phyloP scores from a whole-genome alignment of 345 rosid genomes.

The Eucalyptus cloeziana region DNA sequence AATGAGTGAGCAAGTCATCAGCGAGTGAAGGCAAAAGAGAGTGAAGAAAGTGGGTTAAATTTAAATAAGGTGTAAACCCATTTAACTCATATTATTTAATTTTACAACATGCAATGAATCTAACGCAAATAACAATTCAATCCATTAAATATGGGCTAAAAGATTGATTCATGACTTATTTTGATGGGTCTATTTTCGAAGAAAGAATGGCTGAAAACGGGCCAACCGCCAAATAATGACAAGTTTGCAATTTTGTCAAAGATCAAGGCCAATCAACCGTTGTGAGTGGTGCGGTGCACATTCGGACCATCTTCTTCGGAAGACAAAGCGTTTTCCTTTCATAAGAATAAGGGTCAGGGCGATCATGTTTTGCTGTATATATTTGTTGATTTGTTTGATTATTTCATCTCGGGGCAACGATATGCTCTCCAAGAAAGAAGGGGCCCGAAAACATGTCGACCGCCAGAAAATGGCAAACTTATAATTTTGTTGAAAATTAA shows the following conservation, averaged over 20 bases:
- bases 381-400: neutral
- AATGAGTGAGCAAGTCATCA: rapidly evolving
- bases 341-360: neutral
- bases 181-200: rapidly evolving
- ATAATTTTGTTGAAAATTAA: neutral
- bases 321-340: neutral
- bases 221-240: rapidly evolving
- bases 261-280: neutral
- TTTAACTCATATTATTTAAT: neutral
- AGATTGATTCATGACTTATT: neutral
- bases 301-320: neutral
- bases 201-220: rapidly evolving
- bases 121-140: no score
- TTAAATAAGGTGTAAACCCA: rapidly evolving
- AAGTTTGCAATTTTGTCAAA: neutral
- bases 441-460: neutral
- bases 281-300: neutral
- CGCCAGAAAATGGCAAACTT: neutral
- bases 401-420: neutral
- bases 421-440: neutral
- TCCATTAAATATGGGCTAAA: neutral
- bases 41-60: rapidly evolving
- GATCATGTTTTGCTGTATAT: neutral
- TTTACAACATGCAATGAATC: rapidly evolving
- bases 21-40: rapidly evolving